Evolutionary conservation across 2,329 filamentous ascomycete species (phyloP).

Genomic region (Aspergillus luchuensis): DNA sequence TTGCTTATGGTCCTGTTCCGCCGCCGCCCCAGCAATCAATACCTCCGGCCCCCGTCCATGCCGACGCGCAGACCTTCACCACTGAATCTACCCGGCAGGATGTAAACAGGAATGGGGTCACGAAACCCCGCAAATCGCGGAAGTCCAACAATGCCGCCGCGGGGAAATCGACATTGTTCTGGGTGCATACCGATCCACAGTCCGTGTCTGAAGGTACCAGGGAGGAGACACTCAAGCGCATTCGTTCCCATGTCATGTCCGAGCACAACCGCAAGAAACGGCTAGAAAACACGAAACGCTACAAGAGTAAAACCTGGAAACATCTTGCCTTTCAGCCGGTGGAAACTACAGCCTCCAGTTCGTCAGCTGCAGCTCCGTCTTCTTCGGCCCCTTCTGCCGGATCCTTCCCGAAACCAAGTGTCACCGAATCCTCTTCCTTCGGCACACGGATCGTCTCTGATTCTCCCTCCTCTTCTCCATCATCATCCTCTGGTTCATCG

Average conservation of each 20-base stretch:
- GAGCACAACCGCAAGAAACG: slow-evolving; percentile 47
- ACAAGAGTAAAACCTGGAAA: slow-evolving; percentile 43
- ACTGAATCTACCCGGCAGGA: slow-evolving; percentile 14
- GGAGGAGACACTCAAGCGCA: slow-evolving; percentile 44
- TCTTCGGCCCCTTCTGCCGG: slow-evolving; percentile 5
- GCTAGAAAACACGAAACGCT: slow-evolving; percentile 42
- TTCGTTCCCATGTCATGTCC: slow-evolving; percentile 48
- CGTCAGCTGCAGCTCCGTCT: slow-evolving; percentile 12
- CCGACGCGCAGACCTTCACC: background rate
- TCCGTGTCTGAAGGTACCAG: slow-evolving; percentile 40
- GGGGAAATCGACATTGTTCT: slow-evolving; percentile 42
- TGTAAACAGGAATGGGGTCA: slow-evolving; percentile 24
- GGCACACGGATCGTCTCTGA: slow-evolving; percentile 2
- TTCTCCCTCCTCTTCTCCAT: background rate
- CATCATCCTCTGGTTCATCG: slow-evolving; percentile 10
- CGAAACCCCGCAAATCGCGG: slow-evolving; percentile 39
- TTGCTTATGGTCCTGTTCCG: slow-evolving; percentile 14
- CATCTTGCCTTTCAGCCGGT: slow-evolving; percentile 39
- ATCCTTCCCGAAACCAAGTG: background rate
- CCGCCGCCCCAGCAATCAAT: slow-evolving; percentile 12
- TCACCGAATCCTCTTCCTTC: slow-evolving; percentile 8
- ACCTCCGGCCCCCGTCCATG: slow-evolving; percentile 11
- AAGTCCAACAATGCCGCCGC: slow-evolving; percentile 32
- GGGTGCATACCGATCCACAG: slow-evolving; percentile 43
- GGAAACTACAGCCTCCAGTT: slow-evolving; percentile 26